phyloP scores from a whole-genome alignment of 805 yeast species.

The Candida montana region DNA sequence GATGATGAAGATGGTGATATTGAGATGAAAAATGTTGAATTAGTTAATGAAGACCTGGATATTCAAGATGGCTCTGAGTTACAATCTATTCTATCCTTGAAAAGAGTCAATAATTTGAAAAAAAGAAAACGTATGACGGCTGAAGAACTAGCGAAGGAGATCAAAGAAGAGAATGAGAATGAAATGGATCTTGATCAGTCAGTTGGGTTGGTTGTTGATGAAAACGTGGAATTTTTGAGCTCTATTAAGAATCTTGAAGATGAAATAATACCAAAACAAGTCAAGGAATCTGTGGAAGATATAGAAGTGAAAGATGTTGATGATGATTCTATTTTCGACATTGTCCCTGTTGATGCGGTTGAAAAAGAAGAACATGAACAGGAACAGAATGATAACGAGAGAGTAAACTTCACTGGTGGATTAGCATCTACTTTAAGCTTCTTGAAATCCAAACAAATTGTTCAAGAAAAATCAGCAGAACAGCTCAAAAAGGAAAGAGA shows the following conservation, averaged over 20 bases:
- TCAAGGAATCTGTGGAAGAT: not conserved
- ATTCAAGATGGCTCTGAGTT: conserved; percentile 22
- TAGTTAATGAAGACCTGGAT: conserved; percentile 22
- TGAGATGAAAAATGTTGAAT: conserved; percentile 22
- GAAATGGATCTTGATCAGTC: conserved; percentile 14
- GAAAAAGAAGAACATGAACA: not conserved
- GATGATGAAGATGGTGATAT: conserved; percentile 19
- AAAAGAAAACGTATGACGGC: conserved; percentile 15
- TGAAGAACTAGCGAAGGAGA: conserved; percentile 20
- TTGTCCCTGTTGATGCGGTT: not conserved
- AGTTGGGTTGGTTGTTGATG: conserved; percentile 27
- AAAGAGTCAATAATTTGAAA: conserved; percentile 14
- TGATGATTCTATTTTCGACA: not conserved
- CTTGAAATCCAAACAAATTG: conserved; percentile 17
- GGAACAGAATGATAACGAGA: conserved; percentile 1
- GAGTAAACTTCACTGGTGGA: conserved; percentile 19
- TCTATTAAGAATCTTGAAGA: conserved; percentile 15
- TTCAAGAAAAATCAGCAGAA: conserved; percentile 9
- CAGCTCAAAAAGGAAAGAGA: conserved; percentile 11
- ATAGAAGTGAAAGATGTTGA: not conserved
- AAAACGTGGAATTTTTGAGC: conserved; percentile 32
- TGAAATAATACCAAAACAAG: not conserved
- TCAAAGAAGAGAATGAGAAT: conserved; percentile 14
- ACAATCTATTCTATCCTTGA: conserved; percentile 22
- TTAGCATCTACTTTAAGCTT: conserved; percentile 20